Evolutionary conservation across 2,329 filamentous ascomycete species (phyloP).

Genomic region (Lasiodiplodia citricola): DNA sequence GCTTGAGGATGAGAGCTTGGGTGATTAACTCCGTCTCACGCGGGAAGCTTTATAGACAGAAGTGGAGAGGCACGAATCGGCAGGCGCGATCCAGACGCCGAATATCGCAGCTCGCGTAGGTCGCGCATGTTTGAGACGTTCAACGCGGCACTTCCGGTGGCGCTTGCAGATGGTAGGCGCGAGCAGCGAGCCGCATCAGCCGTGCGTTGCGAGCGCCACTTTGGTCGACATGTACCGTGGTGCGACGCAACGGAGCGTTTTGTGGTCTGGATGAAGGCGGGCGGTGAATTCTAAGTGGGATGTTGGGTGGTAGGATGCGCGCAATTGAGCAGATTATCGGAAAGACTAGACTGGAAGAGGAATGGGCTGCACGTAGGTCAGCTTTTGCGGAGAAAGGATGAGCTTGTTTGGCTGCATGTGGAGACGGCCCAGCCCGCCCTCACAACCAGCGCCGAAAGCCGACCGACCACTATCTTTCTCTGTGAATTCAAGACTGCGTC

Average conservation of each 20-base stretch:
- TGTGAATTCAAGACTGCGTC: no score
- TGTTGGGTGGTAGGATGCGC: slow-evolving; percentile 24
- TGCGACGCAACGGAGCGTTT: slow-evolving; percentile 6
- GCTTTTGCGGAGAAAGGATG: slow-evolving; percentile 7
- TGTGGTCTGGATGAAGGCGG: slow-evolving; percentile 1
- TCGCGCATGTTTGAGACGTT: neutral
- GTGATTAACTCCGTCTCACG: neutral
- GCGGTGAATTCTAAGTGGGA: neutral
- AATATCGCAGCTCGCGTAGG: neutral
- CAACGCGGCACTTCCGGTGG: neutral
- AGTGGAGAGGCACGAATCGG: neutral
- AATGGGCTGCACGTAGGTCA: neutral
- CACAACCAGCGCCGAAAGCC: neutral
- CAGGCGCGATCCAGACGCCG: neutral
- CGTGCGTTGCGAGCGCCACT: slow-evolving; percentile 4
- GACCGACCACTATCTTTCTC: neutral
- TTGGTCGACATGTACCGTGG: neutral
- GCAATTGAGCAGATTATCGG: slow-evolving; percentile 28
- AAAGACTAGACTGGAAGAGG: neutral
- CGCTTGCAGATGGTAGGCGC: neutral
- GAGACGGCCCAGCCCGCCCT: neutral
- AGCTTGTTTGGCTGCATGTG: slow-evolving; percentile 17
- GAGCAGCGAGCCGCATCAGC: neutral
- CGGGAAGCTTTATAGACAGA: neutral
- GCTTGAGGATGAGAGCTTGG: neutral